A percentile compares a stretch with the other conserved stretches of the same genome.
phyloP scores from a whole-genome alignment of 495 filamentous ascomycete genomes.

The Poronia punctata region DNA sequence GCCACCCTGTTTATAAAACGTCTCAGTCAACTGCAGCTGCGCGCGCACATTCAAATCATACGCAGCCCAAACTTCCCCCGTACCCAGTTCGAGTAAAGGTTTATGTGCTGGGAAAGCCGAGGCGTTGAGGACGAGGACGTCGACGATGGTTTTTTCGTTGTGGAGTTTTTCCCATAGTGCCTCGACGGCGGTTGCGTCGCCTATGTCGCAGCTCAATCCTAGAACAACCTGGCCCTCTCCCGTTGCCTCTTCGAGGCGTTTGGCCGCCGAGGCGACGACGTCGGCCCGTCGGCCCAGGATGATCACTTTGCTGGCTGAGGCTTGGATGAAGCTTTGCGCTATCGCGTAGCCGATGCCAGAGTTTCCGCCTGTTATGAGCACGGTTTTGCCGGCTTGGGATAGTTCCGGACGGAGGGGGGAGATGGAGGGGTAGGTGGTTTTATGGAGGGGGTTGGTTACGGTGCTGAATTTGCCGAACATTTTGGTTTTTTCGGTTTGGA shows the following conservation, averaged over 20 bases:
- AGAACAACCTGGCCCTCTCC: slow-evolving; percentile 9
- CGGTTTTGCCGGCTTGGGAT: slow-evolving; percentile 36
- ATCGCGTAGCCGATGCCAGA: slow-evolving; percentile 29
- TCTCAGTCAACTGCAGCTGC: slow-evolving; percentile 27
- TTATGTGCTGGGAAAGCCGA: slow-evolving; percentile 6
- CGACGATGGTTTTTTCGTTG: slow-evolving; percentile 22
- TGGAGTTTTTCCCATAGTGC: slow-evolving; percentile 29
- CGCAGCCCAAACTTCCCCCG: slow-evolving; percentile 19
- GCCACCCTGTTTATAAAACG: slow-evolving; percentile 25
- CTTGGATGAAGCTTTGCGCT: slow-evolving; percentile 26
- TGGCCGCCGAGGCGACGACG: slow-evolving; percentile 7
- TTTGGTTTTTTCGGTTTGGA: too few species aligned
- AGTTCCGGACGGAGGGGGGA: slow-evolving; percentile 37
- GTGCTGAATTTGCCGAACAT: slow-evolving; percentile 7
- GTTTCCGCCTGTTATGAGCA: slow-evolving; percentile 43
- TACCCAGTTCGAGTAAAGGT: slow-evolving; percentile 23
- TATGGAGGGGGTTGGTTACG: slow-evolving; percentile 24
- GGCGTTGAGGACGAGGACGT: slow-evolving; percentile 37
- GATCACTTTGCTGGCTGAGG: slow-evolving; percentile 19
- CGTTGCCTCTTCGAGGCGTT: slow-evolving; percentile 6
- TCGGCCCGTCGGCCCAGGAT: slow-evolving; percentile 22
- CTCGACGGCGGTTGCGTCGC: slow-evolving; percentile 13
- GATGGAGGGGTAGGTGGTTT: slow-evolving; percentile 30
- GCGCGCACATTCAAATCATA: slow-evolving; percentile 30
- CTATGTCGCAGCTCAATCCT: slow-evolving; percentile 19